These are phyloP conservation scores for Asterella californica DNA, from an alignment of 225 moss, liverwort and hornwort species.

Conservation along the genomic window DNA sequence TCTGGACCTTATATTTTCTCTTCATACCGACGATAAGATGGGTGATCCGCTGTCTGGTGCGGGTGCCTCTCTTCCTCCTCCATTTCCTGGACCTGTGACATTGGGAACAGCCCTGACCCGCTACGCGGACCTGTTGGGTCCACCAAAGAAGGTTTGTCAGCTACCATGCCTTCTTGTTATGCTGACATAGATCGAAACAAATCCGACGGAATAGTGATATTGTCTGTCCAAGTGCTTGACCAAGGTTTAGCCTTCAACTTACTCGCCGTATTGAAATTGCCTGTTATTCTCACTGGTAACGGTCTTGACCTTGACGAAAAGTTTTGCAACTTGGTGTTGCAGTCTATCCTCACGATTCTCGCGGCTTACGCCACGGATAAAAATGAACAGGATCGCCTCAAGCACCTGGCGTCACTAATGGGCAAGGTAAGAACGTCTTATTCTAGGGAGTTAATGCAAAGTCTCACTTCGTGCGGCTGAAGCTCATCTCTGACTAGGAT, in stretches of 20 bases:
- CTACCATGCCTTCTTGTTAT: neutral
- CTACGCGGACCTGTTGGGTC: constrained; percentile 68
- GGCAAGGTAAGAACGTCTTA: constrained; percentile 51
- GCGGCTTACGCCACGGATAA: constrained; percentile 56
- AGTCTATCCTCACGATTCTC: constrained; percentile 60
- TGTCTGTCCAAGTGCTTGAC: neutral
- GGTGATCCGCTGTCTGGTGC: constrained; percentile 58
- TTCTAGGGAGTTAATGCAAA: neutral
- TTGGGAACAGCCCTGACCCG: constrained; percentile 65
- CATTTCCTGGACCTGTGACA: constrained; percentile 67
- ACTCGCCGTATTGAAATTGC: neutral
- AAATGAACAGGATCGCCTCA: constrained; percentile 57
- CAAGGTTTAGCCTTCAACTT: neutral
- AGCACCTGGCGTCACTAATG: constrained; percentile 55
- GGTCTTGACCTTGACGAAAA: neutral
- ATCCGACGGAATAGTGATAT: neutral
- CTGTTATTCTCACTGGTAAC: neutral
- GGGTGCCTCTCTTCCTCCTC: constrained; percentile 54
- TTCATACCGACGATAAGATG: constrained; percentile 60
- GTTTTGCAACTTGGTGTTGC: neutral
- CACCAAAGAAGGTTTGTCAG: constrained; percentile 51
- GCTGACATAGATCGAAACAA: neutral
- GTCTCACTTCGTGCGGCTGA: neutral
- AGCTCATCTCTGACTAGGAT: neutral
- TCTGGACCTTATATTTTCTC: constrained; percentile 64